Percentiles rank a stretch among this genome's conserved stretches.
phyloP scores from a whole-genome alignment of 371 early-diverging fungal species.

The Haplosporangium sp. region DNA sequence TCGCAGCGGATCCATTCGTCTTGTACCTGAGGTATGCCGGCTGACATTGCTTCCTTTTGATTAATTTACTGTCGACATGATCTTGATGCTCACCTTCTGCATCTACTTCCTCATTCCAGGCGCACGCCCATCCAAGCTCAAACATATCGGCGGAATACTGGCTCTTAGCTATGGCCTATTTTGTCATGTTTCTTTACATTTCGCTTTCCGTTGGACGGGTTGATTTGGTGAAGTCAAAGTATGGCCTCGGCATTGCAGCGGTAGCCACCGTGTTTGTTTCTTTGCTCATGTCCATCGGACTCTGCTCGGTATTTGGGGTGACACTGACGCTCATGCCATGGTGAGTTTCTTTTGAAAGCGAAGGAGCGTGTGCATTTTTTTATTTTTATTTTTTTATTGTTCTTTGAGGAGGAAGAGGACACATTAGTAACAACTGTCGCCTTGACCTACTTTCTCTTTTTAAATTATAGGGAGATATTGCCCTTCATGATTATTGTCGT shows the following conservation, averaged over 20 bases:
- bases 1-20: slow-evolving; percentile 22
- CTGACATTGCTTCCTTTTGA: too few species aligned
- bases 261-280: slow-evolving; percentile 67
- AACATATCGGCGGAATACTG: slow-evolving; percentile 56
- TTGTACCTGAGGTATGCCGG: slow-evolving; percentile 37
- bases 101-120: slow-evolving; percentile 15
- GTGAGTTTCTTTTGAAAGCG: slow-evolving; percentile 47
- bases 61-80: background rate
- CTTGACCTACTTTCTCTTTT: slow-evolving; percentile 2
- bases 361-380: background rate
- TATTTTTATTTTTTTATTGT: background rate
- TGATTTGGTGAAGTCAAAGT: slow-evolving; percentile 78
- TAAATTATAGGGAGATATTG: slow-evolving; percentile 63
- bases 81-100: background rate
- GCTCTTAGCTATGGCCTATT: slow-evolving; percentile 60
- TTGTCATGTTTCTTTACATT: slow-evolving; percentile 70
- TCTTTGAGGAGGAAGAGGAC: background rate
- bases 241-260: slow-evolving; percentile 74
- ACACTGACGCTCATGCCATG: slow-evolving; percentile 64
- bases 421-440: background rate
- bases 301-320: slow-evolving; percentile 63
- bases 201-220: slow-evolving; percentile 68
- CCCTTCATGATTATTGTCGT: slow-evolving; percentile 75
- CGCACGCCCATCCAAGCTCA: slow-evolving; percentile 25
- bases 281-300: slow-evolving; percentile 65